Base-by-base conservation (phyloP, 768 basidiomycete genomes). In the Lentinula sp. region DNA sequence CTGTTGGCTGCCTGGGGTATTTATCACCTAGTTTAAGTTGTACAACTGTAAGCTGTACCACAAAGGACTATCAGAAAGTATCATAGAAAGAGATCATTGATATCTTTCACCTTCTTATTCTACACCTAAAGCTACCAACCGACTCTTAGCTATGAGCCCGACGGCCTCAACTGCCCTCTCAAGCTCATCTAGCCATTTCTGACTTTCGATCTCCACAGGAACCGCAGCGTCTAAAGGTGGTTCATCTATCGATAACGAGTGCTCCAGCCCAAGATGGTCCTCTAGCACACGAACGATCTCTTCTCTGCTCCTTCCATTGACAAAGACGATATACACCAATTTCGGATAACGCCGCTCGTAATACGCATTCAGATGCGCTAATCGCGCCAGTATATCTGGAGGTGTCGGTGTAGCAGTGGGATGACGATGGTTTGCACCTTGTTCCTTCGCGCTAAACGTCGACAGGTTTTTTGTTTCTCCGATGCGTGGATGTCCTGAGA, bases 301-400 rank as follows among this genome's bases (percentile, higher is more conserved):
- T 37, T 80, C 80, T 42, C 93, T 78, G 62, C 83, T 82, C 61
- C 94, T 82, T 37, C 92, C 91, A 67, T 94, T 93, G 43, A 96
- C 95, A 68, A 95, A 97, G 5, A 93, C 95, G 74, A 97, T 91
- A 69, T 93, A 96, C 18, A 90, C 81, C 64, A 97, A 70, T 3
- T 88, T 86, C 0, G 88, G 85, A 67, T 87, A 96, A 57, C 74
- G 74, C 32, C 69, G 74, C 69, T 95, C 91, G 68, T 95, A 96
- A 64, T 83, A 82, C 10, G 75, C 79, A 65, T 97, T 97, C 54
- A 96, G 80, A 65, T 89, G 82, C 35, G 70, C 80, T 16, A 97
- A 80, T 8, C 91, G 84, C 5, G 75, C 81, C 21, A 96, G 77
- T 40, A 95, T 87, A 61, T 85, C 86, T 31, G 89, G 86, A 5